Conservation (phyloP, 2,329 filamentous ascomycete species). For the Scedosporium aurantiacum region DNA sequence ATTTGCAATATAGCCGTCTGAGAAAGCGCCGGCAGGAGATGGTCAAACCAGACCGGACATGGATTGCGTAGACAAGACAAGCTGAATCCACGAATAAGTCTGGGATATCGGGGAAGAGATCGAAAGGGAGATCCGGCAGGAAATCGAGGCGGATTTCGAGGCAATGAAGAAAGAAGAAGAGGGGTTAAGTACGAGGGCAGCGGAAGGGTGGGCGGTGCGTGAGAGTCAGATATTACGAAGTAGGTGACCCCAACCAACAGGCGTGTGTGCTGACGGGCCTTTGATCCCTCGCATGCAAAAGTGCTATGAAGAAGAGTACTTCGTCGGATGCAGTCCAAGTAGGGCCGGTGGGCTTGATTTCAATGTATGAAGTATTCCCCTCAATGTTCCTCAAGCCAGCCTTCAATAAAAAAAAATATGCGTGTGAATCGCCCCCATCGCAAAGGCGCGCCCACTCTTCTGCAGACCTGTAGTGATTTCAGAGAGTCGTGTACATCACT, state of each 20-base stretch:
- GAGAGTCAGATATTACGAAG: neutral
- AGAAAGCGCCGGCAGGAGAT: neutral
- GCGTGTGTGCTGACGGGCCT: neutral
- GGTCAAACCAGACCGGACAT: neutral
- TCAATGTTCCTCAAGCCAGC: neutral
- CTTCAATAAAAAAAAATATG: neutral
- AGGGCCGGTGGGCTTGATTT: too few relatives aligned
- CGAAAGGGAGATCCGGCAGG: neutral
- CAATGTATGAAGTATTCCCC: neutral
- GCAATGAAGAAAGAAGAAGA: neutral
- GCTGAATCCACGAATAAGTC: neutral
- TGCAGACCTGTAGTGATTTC: neutral
- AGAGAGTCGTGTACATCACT: neutral
- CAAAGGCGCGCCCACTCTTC: neutral
- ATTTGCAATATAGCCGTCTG: neutral
- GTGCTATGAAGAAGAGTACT: neutral
- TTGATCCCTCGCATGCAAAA: neutral
- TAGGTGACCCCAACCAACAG: neutral
- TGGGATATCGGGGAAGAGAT: neutral
- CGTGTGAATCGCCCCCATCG: neutral
- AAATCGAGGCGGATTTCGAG: neutral
- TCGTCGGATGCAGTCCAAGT: neutral
- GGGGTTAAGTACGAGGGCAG: neutral
- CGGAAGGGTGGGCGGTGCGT: neutral
- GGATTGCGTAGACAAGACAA: neutral